A percentile compares a stretch with the other conserved stretches of the same genome.
Evolutionary conservation across 2,329 filamentous ascomycete genomes (phyloP).

Genomic region (Colletotrichum limetticola): DNA sequence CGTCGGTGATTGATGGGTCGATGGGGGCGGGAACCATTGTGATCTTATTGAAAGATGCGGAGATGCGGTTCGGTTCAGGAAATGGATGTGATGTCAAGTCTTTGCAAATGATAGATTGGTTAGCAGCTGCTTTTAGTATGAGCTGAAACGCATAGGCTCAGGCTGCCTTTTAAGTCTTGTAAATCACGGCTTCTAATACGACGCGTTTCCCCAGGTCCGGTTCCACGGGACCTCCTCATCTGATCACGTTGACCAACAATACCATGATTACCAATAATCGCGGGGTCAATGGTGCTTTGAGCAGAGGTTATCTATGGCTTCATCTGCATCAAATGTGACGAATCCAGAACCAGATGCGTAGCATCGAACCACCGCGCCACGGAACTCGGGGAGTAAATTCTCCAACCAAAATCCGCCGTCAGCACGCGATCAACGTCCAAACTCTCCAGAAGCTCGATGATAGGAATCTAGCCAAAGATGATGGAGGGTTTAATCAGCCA

Average conservation of each 20-base stretch:
- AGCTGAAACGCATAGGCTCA: no score
- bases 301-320: conserved; percentile 3
- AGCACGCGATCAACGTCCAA: conserved; percentile 26
- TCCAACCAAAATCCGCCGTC: neutral
- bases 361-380: conserved; percentile 11
- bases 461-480: conserved; percentile 6
- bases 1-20: conserved; percentile 70
- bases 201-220: neutral
- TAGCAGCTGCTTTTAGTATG: rapidly evolving
- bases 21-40: conserved; percentile 68
- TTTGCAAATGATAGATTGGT: neutral
- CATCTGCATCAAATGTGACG: conserved; percentile 26
- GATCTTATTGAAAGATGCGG: neutral
- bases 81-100: neutral
- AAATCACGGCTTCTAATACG: neutral
- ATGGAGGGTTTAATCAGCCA: conserved; percentile 6
- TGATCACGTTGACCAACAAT: neutral
- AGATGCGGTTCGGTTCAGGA: neutral
- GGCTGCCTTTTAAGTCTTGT: neutral
- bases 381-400: neutral
- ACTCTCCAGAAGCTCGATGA: neutral
- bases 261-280: conserved; percentile 30
- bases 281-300: neutral
- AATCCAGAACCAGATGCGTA: neutral
- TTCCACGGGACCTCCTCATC: neutral